Base-by-base conservation (phyloP, 2,329 filamentous ascomycete genomes). In the Pyricularia pennisetigena region DNA sequence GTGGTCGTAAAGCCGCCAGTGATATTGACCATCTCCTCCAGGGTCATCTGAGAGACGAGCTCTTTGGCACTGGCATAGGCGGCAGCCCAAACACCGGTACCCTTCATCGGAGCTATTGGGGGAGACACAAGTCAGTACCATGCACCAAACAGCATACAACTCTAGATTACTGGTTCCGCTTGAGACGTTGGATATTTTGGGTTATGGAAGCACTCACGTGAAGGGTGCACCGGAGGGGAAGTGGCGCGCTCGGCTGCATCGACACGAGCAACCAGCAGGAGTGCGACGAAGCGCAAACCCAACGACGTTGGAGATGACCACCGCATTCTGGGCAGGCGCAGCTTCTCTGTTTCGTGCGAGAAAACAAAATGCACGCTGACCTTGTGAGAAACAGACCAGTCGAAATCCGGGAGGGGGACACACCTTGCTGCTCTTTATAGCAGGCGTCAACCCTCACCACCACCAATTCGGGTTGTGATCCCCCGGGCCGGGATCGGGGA, bases 1-100 rank as follows among this genome's bases (percentile, higher is more conserved):
- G 32, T 32, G 14, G 57, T 7, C 1, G 28, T 24, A 7, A 57
- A n/a, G 41, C 70, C 70, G 12, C 24, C 70, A 6, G 70, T 71
- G 26, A 71, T 61, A 23, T 67, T 69, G 66, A 70, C 68, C 79
- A 94, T 95, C 77, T 96, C 92, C 23, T 88, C 82, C 64, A 94
- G 79, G 0, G 90, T 94, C 80, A 95, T 83, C 73, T 89, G 83
- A 16, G 82, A 83, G 14, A 96, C 91, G 71, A 95, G 87, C 1
- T 82, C 82, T 69, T 83, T 82, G 0, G 92, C 92, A 74, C 89
- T 91, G 24, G 79, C 76, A 72, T 90, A 89, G 4, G 91, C 88
- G 16, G 83, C 81, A 2, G 82, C 82, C 92, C 92, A 95, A 20
- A n/a, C 57, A 28, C 57, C 57, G 12, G 57, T 16, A 24, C 57